A percentile compares a stretch with the other conserved stretches of the same genome.
Evolutionary conservation across 2,329 filamentous ascomycete genomes (phyloP).

Genomic region (Nothopassalora personata): DNA sequence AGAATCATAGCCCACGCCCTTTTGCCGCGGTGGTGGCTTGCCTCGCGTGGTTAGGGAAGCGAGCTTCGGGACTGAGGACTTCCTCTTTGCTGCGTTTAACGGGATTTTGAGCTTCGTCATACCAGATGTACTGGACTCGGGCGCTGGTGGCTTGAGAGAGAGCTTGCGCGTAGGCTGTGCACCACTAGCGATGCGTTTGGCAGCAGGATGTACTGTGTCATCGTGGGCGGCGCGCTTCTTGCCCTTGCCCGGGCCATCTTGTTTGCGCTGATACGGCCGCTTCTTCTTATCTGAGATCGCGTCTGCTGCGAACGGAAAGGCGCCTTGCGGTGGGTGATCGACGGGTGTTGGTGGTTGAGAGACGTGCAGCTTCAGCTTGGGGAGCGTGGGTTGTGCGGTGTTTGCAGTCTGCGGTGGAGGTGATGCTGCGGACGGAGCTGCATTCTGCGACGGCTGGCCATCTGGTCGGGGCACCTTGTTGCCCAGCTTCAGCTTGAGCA

Average conservation of each 20-base stretch:
- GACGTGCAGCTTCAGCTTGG: slow-evolving; percentile 24
- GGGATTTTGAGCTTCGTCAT: slow-evolving; percentile 47
- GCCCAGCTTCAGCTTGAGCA: slow-evolving; percentile 23
- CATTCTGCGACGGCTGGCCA: background rate
- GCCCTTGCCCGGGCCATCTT: slow-evolving; percentile 23
- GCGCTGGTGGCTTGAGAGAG: slow-evolving; percentile 30
- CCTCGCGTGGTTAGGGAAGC: slow-evolving; percentile 20
- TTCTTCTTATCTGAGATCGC: slow-evolving; percentile 29
- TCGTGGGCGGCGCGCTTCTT: slow-evolving; percentile 34
- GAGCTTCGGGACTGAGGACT: slow-evolving; percentile 20
- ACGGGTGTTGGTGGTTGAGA: slow-evolving; percentile 25
- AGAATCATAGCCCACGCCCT: slow-evolving; percentile 90
- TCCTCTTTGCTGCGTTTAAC: slow-evolving; percentile 31
- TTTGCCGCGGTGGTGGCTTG: slow-evolving; percentile 40
- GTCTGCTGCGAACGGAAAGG: slow-evolving; percentile 14
- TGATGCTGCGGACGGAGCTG: slow-evolving; percentile 1
- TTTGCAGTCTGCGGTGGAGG: slow-evolving; percentile 6
- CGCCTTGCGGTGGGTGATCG: slow-evolving; percentile 21
- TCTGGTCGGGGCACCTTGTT: slow-evolving; percentile 5
- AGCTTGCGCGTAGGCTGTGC: slow-evolving; percentile 23
- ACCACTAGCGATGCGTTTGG: slow-evolving; percentile 28
- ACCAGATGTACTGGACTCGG: slow-evolving; percentile 21
- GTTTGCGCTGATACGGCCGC: slow-evolving; percentile 41
- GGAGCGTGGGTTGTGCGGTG: slow-evolving; percentile 11
- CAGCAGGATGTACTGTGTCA: slow-evolving; percentile 28